Evolutionary conservation across 345 rosid genomes (phyloP), one percentile per base, ranked within the genome.

Genomic region (Linum tenue): DNA sequence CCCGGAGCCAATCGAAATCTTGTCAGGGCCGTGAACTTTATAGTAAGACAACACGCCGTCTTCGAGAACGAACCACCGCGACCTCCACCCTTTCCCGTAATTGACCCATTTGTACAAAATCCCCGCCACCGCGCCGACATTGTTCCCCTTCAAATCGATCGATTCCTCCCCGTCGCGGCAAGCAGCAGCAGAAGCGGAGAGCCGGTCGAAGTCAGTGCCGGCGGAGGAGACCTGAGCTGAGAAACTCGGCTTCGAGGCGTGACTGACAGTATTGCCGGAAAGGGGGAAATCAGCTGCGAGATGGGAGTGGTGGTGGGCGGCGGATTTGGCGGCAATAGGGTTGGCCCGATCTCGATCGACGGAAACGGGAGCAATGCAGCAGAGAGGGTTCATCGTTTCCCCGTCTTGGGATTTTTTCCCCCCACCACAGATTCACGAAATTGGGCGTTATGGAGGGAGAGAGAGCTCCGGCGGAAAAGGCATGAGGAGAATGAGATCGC

Each of bases 301-400:
- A 56, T 63, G 43, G 78, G 75, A 44, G 73, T 77, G 16, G 77
- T 73, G 60, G 83, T 81, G 85, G 9, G 64, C 12, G 7, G 72
- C 67, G 2, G 96, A 80, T 82, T 80, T 89, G 5, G 83, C 75
- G 3, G 70, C 89, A 7, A 76, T 88, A 0, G 95, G 86, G 60
- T 80, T 82, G 36, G 78, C 64, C 16, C 86, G 89, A 78, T 90
- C 99, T 69, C 86, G 91, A 75, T 91, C 96, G 80, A 91, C 76
- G 62, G 97, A 91, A 56, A 94, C 96, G 53, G 97, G 99, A 79
- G 99, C 97, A 94, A 94, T 94, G 97, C 99, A 94, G 87, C 99
- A 94, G 59, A 94, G 87, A 59, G 99, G 99, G 81, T 94, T 94
- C 97, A 91, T 88, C 15, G 44, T 22, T 22, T 22, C 31, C 31